phyloP scores from a whole-genome alignment of 768 basidiomycete genomes.

The Lactifluus subvellereus region DNA sequence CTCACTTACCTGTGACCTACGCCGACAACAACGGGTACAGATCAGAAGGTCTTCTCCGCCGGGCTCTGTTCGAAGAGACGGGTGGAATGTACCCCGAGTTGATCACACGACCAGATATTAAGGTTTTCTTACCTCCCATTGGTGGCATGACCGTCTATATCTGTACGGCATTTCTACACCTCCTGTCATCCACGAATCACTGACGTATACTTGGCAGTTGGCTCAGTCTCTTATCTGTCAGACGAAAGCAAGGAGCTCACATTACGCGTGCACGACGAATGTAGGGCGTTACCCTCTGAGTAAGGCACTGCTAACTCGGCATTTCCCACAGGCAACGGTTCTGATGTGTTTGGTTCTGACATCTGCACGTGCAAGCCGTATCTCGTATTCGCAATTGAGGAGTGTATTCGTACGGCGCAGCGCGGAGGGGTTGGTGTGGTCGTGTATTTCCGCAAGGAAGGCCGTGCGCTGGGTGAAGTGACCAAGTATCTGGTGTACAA shows the following conservation, averaged over 20 bases:
- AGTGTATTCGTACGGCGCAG: constrained; percentile 80
- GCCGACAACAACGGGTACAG: constrained; percentile 33
- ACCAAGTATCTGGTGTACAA: constrained; percentile 97
- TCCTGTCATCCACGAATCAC: background rate
- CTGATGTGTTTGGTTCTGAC: constrained; percentile 92
- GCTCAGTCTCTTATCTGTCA: constrained; percentile 70
- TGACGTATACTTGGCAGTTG: constrained; percentile 44
- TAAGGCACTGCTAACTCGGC: background rate
- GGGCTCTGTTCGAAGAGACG: constrained; percentile 94
- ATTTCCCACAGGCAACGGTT: constrained; percentile 68
- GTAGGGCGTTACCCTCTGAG: constrained; percentile 36
- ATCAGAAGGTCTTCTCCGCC: constrained; percentile 75
- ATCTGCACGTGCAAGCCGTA: constrained; percentile 94
- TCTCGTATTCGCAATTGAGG: constrained; percentile 87
- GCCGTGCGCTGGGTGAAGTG: constrained; percentile 88
- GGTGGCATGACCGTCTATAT: constrained; percentile 90
- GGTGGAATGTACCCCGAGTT: constrained; percentile 96
- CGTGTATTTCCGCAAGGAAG: constrained; percentile 93
- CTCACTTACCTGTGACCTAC: background rate
- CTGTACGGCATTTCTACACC: constrained; percentile 40
- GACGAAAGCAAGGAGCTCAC: constrained; percentile 79
- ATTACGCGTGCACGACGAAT: constrained; percentile 90
- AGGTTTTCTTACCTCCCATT: constrained; percentile 93
- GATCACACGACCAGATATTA: constrained; percentile 92
- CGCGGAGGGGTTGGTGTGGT: constrained; percentile 88